These are phyloP conservation scores for Myriosclerotinia duriaeana DNA, from an alignment of 2,329 filamentous ascomycete species.

Conservation along the genomic window DNA sequence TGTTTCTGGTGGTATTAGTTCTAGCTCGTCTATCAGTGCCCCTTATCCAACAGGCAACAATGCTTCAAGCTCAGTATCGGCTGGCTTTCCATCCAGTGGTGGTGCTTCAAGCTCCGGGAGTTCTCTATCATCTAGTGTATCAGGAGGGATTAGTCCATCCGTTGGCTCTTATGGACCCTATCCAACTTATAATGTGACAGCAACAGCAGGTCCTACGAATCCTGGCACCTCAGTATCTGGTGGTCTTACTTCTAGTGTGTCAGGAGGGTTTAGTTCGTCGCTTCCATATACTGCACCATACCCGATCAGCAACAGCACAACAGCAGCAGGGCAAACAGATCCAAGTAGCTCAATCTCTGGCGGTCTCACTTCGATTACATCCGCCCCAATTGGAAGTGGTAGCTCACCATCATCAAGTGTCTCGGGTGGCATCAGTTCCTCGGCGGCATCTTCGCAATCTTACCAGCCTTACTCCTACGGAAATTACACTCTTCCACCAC, in stretches of 20 bases:
- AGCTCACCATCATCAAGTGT: slow-evolving; percentile 17
- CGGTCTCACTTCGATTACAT: not conserved
- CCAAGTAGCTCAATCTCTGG: slow-evolving; percentile 2
- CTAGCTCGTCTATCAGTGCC: not conserved
- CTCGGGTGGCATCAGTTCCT: slow-evolving; percentile 19
- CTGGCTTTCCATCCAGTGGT: not conserved
- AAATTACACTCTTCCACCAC: slow-evolving; percentile 12
- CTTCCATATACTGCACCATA: slow-evolving; percentile 24
- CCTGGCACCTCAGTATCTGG: slow-evolving; percentile 13
- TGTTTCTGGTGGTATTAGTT: slow-evolving; percentile 12
- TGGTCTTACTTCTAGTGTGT: slow-evolving; percentile 6
- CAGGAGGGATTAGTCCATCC: slow-evolving; percentile 9
- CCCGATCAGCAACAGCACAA: slow-evolving; percentile 24
- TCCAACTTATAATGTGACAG: slow-evolving; percentile 18
- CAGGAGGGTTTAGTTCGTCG: slow-evolving; percentile 21
- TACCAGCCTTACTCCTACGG: slow-evolving; percentile 16
- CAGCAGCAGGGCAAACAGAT: slow-evolving; percentile 21
- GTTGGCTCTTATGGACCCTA: not conserved
- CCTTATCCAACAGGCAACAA: slow-evolving; percentile 27
- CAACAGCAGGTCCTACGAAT: slow-evolving; percentile 17
- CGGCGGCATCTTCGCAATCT: slow-evolving; percentile 18
- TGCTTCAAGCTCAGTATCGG: slow-evolving; percentile 12
- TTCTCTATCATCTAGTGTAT: slow-evolving; percentile 3
- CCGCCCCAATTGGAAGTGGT: not conserved
- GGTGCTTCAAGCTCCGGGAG: slow-evolving; percentile 4